phyloP scores from a whole-genome alignment of 1,284 basidiomycete genomes.

The Ganoderma lucidum region DNA sequence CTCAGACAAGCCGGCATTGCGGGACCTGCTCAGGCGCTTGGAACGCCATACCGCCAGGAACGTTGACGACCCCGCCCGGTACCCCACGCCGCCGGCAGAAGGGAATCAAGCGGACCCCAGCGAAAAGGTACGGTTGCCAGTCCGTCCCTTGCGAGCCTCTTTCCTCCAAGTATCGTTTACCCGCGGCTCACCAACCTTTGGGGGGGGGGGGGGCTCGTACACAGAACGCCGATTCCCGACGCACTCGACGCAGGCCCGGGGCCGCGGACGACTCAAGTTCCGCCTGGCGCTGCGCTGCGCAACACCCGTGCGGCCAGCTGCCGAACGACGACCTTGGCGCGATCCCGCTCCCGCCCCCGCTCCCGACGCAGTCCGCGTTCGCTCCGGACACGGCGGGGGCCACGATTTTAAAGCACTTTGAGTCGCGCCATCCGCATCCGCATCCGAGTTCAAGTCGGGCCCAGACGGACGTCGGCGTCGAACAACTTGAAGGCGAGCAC shows the following conservation, averaged over 20 bases:
- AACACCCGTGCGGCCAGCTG: neutral
- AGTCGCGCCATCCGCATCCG: neutral
- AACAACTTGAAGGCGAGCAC: neutral
- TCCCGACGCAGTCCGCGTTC: conserved; percentile 1
- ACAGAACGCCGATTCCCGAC: neutral
- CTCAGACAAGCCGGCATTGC: neutral
- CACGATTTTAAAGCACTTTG: neutral
- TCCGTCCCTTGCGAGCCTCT: neutral
- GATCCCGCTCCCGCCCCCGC: no score
- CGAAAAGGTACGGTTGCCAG: neutral
- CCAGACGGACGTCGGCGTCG: no score
- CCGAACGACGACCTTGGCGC: neutral
- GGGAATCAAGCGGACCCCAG: neutral
- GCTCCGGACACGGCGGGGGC: neutral
- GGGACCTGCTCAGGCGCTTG: neutral
- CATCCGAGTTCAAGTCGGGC: no score
- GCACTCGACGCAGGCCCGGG: no score
- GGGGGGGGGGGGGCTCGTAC: no score
- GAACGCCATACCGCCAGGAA: neutral
- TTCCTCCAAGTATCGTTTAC: neutral
- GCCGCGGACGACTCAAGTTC: neutral
- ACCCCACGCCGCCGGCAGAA: neutral
- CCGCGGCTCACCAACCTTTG: neutral
- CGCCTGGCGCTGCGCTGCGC: neutral
- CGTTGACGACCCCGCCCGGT: neutral